A percentile compares a stretch with the other conserved stretches of the same genome.
These are phyloP conservation scores for Russula earlei DNA, from an alignment of 768 basidiomycete species.

Conservation along the genomic window DNA sequence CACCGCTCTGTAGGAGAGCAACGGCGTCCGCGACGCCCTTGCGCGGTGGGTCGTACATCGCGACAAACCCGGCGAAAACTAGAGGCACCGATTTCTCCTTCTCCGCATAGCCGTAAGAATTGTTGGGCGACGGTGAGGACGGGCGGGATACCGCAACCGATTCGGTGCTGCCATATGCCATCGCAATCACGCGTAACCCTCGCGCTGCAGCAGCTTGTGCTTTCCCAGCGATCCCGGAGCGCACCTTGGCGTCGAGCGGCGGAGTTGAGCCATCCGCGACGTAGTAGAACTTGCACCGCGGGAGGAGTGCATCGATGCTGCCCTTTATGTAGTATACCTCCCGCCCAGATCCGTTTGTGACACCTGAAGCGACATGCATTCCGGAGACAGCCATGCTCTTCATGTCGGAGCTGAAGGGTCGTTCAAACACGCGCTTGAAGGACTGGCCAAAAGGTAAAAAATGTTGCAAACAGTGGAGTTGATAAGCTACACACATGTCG, in stretches of 20 bases:
- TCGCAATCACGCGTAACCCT: constrained; percentile 81
- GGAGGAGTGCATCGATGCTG: constrained; percentile 79
- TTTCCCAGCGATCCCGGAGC: constrained; percentile 56
- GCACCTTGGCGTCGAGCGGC: constrained; percentile 57
- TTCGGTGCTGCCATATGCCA: constrained; percentile 72
- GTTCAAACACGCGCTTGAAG: constrained; percentile 67
- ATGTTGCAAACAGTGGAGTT: not conserved
- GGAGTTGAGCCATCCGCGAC: constrained; percentile 87
- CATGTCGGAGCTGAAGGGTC: constrained; percentile 86
- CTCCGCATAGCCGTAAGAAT: constrained; percentile 27
- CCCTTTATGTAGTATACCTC: constrained; percentile 91
- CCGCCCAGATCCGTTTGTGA: constrained; percentile 28
- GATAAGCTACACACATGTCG: constrained; percentile 44
- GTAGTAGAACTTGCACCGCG: constrained; percentile 82
- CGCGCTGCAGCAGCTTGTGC: constrained; percentile 64
- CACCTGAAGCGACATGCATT: constrained; percentile 36
- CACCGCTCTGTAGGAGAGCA: constrained; percentile 66
- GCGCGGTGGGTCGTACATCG: constrained; percentile 92
- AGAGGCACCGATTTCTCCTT: constrained; percentile 37
- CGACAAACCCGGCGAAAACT: constrained; percentile 87
- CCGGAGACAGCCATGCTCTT: constrained; percentile 93
- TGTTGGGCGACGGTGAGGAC: constrained; percentile 23
- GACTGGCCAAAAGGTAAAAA: constrained; percentile 31
- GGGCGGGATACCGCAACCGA: constrained; percentile 19
- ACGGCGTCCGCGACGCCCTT: constrained; percentile 91